These are phyloP conservation scores for Colletotrichum aenigma DNA, from an alignment of 2,329 filamentous ascomycete species.

Conservation along the genomic window DNA sequence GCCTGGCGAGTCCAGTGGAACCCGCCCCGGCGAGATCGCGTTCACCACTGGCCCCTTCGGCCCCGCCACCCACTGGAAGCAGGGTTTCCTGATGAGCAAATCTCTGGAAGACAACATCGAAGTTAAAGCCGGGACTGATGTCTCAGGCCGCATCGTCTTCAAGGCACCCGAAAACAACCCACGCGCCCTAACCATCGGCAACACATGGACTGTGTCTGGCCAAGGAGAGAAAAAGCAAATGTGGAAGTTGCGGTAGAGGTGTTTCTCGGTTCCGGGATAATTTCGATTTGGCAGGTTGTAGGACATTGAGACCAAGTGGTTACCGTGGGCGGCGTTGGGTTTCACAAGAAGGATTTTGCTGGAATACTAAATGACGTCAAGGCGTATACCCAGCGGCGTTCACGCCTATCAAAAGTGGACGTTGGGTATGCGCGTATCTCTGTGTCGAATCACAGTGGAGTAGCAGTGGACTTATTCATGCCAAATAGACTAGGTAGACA, in stretches of 20 bases:
- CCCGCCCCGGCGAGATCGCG: constrained; percentile 67
- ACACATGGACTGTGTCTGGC: constrained; percentile 62
- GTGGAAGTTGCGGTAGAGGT: constrained; percentile 52
- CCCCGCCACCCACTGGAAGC: constrained; percentile 88
- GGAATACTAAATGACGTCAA: not conserved
- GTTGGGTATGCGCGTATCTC: not conserved
- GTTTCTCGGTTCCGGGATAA: not conserved
- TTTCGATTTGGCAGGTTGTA: not conserved
- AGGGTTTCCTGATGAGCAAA: constrained; percentile 76
- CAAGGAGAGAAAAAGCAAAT: constrained; percentile 47
- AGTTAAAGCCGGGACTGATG: constrained; percentile 57
- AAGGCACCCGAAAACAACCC: constrained; percentile 71
- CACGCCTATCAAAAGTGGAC: not conserved
- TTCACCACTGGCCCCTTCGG: constrained; percentile 86
- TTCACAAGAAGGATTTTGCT: not conserved
- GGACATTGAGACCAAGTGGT: not conserved
- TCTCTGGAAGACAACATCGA: constrained; percentile 51
- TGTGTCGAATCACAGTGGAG: not conserved
- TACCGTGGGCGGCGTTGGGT: not conserved
- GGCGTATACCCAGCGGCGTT: not conserved
- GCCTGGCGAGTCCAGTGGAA: constrained; percentile 65
- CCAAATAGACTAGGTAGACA: not conserved
- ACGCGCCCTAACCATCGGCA: constrained; percentile 68
- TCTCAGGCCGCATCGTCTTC: constrained; percentile 74
- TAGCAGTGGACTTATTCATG: not conserved